Base-by-base conservation (phyloP, 495 filamentous ascomycete species). In the Amniculicola lignicola region DNA sequence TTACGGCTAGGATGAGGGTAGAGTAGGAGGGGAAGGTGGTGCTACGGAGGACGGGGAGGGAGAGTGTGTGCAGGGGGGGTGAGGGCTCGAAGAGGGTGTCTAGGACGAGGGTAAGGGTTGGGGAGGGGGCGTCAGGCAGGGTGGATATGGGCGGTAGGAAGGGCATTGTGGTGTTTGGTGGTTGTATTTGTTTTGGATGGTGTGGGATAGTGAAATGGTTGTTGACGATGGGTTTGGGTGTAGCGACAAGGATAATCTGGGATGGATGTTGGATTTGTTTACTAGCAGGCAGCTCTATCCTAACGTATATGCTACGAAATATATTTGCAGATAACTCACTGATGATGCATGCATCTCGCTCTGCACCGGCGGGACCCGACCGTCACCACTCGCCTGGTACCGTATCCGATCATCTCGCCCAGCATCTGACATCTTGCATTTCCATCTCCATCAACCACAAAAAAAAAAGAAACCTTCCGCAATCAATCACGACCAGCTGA, bases 51-150 rank as follows among this genome's bases (percentile, higher is more conserved):
- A 83, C 69, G 2, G 86, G 83, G 18, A 88, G 65, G 48, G 83
- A 82, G 41, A 95, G 76, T 19, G 78, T 74, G 67, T 90, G 88
- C 2, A 96, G 78, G 24, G 86, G 80, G 7, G 80, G 70, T 14
- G 84, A 89, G 12, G 92, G 85, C 64, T 97, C 92, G 72, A 96
- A 97, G 42, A 96, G 87, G 4, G 78, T 75, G 71, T 94, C 88
- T 43, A 96, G 84, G 43, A 88, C 76, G 15, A 77, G 70, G 40
- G 79, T 76, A 42, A 82, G 78, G 29, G 80, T 70, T 23, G 75
- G 68, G 16, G 79, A 75, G 11, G 86, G 70, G 48, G 86, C 76
- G 14, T 75, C 65, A 41, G 79, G 71, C 31, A 90, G 67, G 4
- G 61, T 65, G 21, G 70, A 64, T 46, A 78, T 71, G n/a, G 74